A percentile compares a stretch with the other conserved stretches of the same genome.
These are phyloP conservation scores for Pseudomonodictys pantanalensis DNA, from an alignment of 495 filamentous ascomycete species.

Conservation along the genomic window DNA sequence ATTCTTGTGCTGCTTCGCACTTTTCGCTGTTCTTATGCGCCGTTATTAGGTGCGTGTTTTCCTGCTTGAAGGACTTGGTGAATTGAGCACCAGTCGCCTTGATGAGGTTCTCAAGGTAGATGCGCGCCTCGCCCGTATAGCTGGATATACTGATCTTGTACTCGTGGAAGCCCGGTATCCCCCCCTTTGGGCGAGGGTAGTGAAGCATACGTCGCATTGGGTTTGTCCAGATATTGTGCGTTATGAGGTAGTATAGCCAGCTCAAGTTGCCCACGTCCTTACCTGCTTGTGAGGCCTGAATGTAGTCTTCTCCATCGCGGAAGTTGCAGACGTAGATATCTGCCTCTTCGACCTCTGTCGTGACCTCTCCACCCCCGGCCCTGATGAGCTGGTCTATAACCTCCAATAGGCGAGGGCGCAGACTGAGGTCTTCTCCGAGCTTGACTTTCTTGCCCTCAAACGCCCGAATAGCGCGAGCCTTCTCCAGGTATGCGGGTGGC, in stretches of 20 bases:
- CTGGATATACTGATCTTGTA: conserved; percentile 85
- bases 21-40: conserved; percentile 87
- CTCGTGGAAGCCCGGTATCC: conserved; percentile 74
- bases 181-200: conserved; percentile 73
- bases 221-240: conserved; percentile 79
- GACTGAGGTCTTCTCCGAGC: conserved; percentile 64
- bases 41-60: conserved; percentile 94
- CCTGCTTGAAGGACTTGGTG: conserved; percentile 87
- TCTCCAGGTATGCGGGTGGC: conserved; percentile 33
- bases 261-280: conserved; percentile 88
- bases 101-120: conserved; percentile 91
- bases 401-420: conserved; percentile 60
- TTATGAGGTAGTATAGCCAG: conserved; percentile 91
- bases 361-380: conserved; percentile 66
- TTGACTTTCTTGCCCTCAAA: conserved; percentile 57
- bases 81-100: conserved; percentile 77
- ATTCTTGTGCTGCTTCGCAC: conserved; percentile 83
- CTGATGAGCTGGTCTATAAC: conserved; percentile 69
- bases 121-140: conserved; percentile 89
- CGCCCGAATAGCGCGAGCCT: conserved; percentile 45
- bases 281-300: conserved; percentile 65
- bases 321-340: conserved; percentile 84
- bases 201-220: conserved; percentile 79
- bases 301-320: conserved; percentile 76
- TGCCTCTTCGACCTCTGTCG: conserved; percentile 62